Evolutionary conservation across 164 flowering plant genomes (phyloP).

Genomic region (Dillenia suffruticosa): DNA sequence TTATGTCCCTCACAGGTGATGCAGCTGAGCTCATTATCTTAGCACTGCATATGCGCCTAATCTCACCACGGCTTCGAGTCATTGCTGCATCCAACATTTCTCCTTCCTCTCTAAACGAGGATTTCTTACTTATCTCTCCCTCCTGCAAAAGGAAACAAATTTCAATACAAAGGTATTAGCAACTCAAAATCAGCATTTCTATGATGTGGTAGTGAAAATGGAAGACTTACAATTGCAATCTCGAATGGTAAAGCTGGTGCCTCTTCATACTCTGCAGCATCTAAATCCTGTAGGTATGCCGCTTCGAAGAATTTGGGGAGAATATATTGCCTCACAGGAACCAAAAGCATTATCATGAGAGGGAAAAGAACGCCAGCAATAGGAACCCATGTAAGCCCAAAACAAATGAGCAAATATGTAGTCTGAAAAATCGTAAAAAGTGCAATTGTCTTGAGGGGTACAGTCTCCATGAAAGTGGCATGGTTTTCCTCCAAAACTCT

Average conservation of each 20-base stretch:
- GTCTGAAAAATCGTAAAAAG: constrained; percentile 39
- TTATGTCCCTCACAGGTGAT: constrained; percentile 6
- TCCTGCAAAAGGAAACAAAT: constrained; percentile 12
- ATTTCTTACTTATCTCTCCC: constrained; percentile 11
- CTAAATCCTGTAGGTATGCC: constrained; percentile 39
- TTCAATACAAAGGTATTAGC: neutral
- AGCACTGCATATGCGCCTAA: constrained; percentile 24
- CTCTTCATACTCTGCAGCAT: constrained; percentile 47
- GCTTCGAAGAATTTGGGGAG: constrained; percentile 43
- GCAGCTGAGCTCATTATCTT: constrained; percentile 19
- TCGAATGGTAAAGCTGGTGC: constrained; percentile 28
- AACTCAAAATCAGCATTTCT: neutral
- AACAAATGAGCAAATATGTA: constrained; percentile 30
- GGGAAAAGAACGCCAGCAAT: constrained; percentile 45
- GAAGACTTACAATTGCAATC: constrained; percentile 16
- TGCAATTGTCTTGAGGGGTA: constrained; percentile 42
- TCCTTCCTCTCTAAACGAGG: constrained; percentile 32
- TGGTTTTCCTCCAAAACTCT: constrained; percentile 39
- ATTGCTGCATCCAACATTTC: constrained; percentile 37
- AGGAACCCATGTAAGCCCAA: constrained; percentile 43
- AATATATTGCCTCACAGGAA: constrained; percentile 43
- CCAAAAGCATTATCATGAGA: constrained; percentile 36
- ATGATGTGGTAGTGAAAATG: neutral
- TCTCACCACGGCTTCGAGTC: constrained; percentile 41
- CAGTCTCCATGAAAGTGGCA: constrained; percentile 38